phyloP scores from a whole-genome alignment of 352 stramenopile species.

The Pythium coloratum region DNA sequence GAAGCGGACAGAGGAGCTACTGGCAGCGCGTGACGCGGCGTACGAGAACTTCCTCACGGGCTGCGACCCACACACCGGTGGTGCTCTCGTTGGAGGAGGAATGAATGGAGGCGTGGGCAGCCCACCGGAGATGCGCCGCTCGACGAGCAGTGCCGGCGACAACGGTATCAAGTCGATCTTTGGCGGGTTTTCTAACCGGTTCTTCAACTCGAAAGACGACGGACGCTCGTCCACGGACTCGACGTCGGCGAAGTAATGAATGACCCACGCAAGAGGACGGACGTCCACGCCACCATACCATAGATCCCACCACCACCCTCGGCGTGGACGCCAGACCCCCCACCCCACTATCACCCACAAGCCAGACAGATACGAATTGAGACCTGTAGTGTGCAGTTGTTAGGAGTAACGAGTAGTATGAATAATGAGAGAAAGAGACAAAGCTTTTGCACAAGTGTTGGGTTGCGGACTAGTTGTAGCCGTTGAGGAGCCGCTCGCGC shows the following conservation, averaged over 20 bases:
- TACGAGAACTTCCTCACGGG: constrained; percentile 75
- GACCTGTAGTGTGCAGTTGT: neutral
- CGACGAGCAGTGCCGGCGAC: constrained; percentile 36
- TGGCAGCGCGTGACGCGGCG: constrained; percentile 61
- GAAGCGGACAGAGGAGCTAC: constrained; percentile 72
- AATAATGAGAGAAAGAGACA: constrained; percentile 1
- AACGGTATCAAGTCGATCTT: constrained; percentile 51
- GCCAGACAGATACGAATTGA: neutral
- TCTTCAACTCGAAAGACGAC: constrained; percentile 57
- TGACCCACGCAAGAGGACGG: too few relatives aligned
- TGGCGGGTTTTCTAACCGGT: constrained; percentile 64
- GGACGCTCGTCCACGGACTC: constrained; percentile 62
- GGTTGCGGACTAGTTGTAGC: constrained; percentile 29
- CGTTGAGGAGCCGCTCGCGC: constrained; percentile 58
- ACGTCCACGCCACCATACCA: neutral
- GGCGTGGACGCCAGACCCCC: neutral
- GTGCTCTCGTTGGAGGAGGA: constrained; percentile 2
- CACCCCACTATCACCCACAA: neutral
- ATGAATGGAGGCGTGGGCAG: constrained; percentile 24
- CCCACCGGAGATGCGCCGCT: constrained; percentile 33
- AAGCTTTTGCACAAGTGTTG: neutral
- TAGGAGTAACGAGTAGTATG: neutral
- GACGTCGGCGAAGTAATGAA: constrained; percentile 14
- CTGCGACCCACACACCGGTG: constrained; percentile 38
- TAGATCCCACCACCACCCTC: neutral